These are phyloP conservation scores for Phaffia rhodozyma DNA, from an alignment of 1,284 basidiomycete species.

Conservation along the genomic window DNA sequence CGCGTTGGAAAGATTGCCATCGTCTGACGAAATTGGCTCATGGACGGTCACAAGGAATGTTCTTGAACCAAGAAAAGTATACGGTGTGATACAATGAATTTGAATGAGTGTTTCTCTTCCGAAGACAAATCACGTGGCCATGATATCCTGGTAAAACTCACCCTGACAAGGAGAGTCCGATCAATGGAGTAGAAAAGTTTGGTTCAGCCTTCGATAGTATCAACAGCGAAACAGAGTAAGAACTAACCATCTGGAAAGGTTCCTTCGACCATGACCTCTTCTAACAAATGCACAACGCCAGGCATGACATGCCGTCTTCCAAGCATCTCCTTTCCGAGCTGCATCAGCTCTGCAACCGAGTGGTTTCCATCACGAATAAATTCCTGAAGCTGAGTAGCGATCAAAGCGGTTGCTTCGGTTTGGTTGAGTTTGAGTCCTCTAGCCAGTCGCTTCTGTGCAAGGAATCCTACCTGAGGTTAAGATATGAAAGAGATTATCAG, in stretches of 20 bases:
- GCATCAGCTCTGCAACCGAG: constrained; percentile 81
- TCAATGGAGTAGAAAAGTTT: neutral
- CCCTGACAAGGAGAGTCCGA: neutral
- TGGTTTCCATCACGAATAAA: constrained; percentile 87
- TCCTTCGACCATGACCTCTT: constrained; percentile 85
- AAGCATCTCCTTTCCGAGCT: constrained; percentile 75
- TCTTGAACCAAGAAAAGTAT: constrained; percentile 35
- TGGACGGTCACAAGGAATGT: constrained; percentile 92
- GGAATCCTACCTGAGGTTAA: constrained; percentile 52
- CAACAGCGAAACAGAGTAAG: neutral
- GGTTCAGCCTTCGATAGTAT: neutral
- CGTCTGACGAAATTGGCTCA: constrained; percentile 76
- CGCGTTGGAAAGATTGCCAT: constrained; percentile 64
- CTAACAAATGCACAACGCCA: constrained; percentile 51
- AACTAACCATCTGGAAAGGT: constrained; percentile 67
- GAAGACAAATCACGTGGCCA: no score
- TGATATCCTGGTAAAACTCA: neutral
- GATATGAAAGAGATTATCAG: neutral
- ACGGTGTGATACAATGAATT: constrained; percentile 2
- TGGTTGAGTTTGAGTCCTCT: constrained; percentile 76
- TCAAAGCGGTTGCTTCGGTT: constrained; percentile 78
- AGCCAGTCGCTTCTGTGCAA: constrained; percentile 89
- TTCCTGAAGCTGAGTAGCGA: constrained; percentile 84
- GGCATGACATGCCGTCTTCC: constrained; percentile 85
- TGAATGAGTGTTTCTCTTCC: no score